phyloP scores from a whole-genome alignment of 2,329 filamentous ascomycete species.

The Arthrobotrys iridis region DNA sequence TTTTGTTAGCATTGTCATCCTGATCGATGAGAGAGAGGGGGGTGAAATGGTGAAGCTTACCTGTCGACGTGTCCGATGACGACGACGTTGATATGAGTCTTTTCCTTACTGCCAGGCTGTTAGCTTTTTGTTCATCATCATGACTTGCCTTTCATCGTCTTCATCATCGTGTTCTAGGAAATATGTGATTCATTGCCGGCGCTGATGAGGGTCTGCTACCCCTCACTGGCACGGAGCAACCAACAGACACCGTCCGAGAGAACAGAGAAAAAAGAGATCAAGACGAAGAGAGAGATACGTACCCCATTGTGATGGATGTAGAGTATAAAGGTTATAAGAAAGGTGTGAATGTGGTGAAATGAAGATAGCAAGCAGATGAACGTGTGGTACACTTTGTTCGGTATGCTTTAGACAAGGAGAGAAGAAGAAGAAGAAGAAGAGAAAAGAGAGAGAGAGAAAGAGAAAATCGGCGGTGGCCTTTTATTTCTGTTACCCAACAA shows the following conservation, averaged over 20 bases:
- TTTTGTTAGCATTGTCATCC: conserved; percentile 63
- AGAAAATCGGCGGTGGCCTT: conserved; percentile 16
- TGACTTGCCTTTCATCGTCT: too few relatives aligned
- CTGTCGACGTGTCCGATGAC: conserved; percentile 73
- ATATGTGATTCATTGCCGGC: too few relatives aligned
- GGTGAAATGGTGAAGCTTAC: conserved; percentile 22
- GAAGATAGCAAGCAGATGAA: conserved; percentile 52
- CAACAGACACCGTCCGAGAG: not conserved
- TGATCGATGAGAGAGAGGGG: not conserved
- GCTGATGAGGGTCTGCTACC: not conserved
- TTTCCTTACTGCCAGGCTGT: conserved; percentile 78
- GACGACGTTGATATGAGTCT: conserved; percentile 89
- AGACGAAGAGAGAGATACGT: conserved; percentile 54
- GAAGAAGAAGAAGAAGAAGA: conserved; percentile 22
- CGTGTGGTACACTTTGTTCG: conserved; percentile 54
- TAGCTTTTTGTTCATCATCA: not conserved
- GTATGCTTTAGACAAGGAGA: conserved; percentile 54
- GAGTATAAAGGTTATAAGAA: conserved; percentile 41
- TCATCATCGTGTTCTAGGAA: not conserved
- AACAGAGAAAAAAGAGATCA: not conserved
- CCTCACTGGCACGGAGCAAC: not conserved
- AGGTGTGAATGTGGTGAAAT: conserved; percentile 11
- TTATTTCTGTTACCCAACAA: conserved; percentile 18
- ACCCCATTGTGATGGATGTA: conserved; percentile 62
- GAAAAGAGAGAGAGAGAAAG: conserved; percentile 1